These are phyloP conservation scores for Patellaria atrata DNA, from an alignment of 495 filamentous ascomycete genomes.

Conservation along the genomic window DNA sequence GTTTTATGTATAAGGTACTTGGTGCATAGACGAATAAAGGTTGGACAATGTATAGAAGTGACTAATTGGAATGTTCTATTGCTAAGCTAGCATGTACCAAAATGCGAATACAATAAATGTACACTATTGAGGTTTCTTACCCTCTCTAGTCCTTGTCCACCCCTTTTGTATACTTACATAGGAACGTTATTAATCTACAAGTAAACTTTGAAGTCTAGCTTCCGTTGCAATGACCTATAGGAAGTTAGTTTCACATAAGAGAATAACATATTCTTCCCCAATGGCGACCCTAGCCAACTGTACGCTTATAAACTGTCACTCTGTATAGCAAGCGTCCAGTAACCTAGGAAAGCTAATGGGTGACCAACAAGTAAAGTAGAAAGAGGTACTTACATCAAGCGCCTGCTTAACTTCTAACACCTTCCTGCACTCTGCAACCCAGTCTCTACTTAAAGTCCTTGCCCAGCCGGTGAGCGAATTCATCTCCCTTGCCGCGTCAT, in stretches of 20 bases:
- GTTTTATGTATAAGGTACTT: not conserved
- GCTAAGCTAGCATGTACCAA: constrained; percentile 11
- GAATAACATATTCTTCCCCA: too few relatives aligned
- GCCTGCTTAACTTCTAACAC: constrained; percentile 92
- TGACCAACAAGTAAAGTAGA: constrained; percentile 3
- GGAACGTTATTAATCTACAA: constrained; percentile 23
- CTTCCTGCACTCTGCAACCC: constrained; percentile 74
- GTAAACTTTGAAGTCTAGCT: constrained; percentile 30
- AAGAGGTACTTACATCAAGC: constrained; percentile 57
- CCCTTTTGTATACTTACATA: not conserved
- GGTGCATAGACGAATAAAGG: not conserved
- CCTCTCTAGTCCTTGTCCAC: not conserved
- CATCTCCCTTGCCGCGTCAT: constrained; percentile 87
- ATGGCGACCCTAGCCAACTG: constrained; percentile 2
- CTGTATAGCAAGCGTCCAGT: constrained; percentile 1
- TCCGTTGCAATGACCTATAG: constrained; percentile 31
- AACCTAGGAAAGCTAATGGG: not conserved
- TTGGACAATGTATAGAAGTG: not conserved
- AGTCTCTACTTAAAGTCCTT: constrained; percentile 82
- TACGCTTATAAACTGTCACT: not conserved
- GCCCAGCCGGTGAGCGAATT: constrained; percentile 85
- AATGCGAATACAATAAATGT: constrained; percentile 4
- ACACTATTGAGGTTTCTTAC: too few relatives aligned
- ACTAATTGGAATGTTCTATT: constrained; percentile 9
- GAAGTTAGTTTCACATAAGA: too few relatives aligned